Base-by-base conservation (phyloP, 2,329 filamentous ascomycete species). In the Alternaria sp. region DNA sequence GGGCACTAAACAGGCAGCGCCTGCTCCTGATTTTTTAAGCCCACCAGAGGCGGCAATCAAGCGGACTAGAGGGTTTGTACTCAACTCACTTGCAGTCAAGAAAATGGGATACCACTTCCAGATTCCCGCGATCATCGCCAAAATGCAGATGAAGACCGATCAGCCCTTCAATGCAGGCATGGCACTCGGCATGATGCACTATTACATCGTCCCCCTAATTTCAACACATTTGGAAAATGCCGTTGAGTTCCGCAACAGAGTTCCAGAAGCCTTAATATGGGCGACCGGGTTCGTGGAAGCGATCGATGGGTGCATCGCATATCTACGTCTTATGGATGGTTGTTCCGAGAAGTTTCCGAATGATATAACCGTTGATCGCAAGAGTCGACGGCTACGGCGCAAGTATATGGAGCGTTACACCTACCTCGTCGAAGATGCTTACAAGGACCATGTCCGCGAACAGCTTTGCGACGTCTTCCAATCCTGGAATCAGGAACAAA, bases 381-480 rank as follows among this genome's bases (percentile, higher is more conserved):
- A 60, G 28, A 20, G 27, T 18, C 51, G 51, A 30, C 51, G 38
- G n/a, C 27, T 50, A 32, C 50, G 46, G 18, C 46, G 51, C 16
- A 64, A 60, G 48, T 55, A 57, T n/a, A 27, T 46, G 20, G 46
- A 55, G 28, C 49, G 45, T 8, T 65, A 60, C 55, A 58, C 43
- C 5, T 22, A 41, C 14, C 25, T 49, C 3, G 30, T 64, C 4
- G 59, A 60, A 14, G 30, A 43, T 2, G 36, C 18, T 6, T 66
- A 57, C 34, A 64, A 62, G 38, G 7, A 43, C 2, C 48, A 44
- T 20, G 34, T 65, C 12, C 38, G 28, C 3, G 49, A 60, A 27
- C 45, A 51, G 32, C 38, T 69, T 12, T 50, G 43, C 12, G 59
- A 62, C 5, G 5, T 63, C 2, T 64, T 69, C 46, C 7, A 44